Base-by-base conservation (phyloP, 2,329 filamentous ascomycete species). In the Ophiostoma perfectum region DNA sequence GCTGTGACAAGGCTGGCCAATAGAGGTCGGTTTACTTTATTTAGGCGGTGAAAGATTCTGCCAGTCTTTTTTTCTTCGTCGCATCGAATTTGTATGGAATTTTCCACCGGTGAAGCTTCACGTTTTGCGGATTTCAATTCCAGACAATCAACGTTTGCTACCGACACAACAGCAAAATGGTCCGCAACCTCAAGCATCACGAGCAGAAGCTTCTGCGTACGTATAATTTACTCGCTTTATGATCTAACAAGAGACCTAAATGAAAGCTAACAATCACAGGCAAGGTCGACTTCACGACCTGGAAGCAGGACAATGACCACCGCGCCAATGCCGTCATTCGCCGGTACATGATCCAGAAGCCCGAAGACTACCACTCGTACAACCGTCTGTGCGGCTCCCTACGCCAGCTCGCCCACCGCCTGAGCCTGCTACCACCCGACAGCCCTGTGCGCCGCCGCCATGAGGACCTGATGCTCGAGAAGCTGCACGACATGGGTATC, bases 101-200 rank as follows among this genome's bases (percentile, higher is more conserved):
- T 49, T 27, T 27, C 27, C 27, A 27, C 27, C 2, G 27, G 27
- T 49, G 47, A 49, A n/a, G 36, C 62, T 45, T 55, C 41, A n/a
- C n/a, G 8, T 66, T 44, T 66, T 16, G 9, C 1, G 4, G 7
- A 16, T 44, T 1, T 58, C 39, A 16, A 47, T 18, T 16, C 36
- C n/a, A 62, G 27, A 41, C 55, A 60, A 52, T 12, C 55, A 36
- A 27, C 55, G 38, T 60, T 55, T 60, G 55, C 27, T 38, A 60
- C 55, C 14, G 9, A 58, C 27, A 64, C 49, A 62, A 38, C 44
- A 39, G 58, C 16, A 84, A 73, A 38, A 98, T 98, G 95, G 92
- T 96, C 74, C 90, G 95, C 75, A 93, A 96, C 83, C 88, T 99
- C 77, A 98, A 97, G 81, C 87, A 96, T 80, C 94, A 97, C 81